Evolutionary conservation across 106 monocot genomes (phyloP).

Genomic region (Vanilla planifolia): DNA sequence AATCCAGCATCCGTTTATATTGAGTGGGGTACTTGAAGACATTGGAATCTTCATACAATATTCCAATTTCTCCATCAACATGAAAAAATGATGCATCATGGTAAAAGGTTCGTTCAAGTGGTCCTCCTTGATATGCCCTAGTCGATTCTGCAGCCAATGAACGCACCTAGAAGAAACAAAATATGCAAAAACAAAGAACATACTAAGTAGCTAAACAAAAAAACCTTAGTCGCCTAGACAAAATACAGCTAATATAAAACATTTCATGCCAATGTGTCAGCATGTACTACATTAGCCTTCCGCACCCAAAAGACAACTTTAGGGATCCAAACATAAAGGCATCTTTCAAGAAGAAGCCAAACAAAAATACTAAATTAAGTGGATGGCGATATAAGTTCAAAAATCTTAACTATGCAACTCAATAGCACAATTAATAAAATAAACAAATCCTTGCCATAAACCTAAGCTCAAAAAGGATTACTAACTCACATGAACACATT

Average conservation of each 20-base stretch:
- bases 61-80: constrained; percentile 6
- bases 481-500: no score
- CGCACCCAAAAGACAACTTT: no score
- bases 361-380: no score
- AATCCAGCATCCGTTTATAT: constrained; percentile 64
- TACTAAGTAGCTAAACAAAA: neutral
- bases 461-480: no score
- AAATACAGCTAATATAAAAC: neutral
- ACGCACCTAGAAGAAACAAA: constrained; percentile 59
- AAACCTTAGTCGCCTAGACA: neutral
- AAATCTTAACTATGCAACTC: no score
- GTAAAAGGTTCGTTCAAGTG: constrained; percentile 77
- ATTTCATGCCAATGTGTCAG: no score
- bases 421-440: no score
- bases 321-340: no score
- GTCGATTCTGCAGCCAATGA: constrained; percentile 95
- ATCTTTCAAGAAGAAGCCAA: no score
- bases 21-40: constrained; percentile 38
- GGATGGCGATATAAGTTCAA: no score
- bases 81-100: constrained; percentile 44
- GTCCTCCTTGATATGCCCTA: constrained; percentile 90
- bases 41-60: constrained; percentile 14
- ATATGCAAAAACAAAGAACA: constrained; percentile 1
- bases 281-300: no score
- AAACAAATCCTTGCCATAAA: no score